Evolutionary conservation across 768 basidiomycete species (phyloP).

Genomic region (Phaffia tasmanica): DNA sequence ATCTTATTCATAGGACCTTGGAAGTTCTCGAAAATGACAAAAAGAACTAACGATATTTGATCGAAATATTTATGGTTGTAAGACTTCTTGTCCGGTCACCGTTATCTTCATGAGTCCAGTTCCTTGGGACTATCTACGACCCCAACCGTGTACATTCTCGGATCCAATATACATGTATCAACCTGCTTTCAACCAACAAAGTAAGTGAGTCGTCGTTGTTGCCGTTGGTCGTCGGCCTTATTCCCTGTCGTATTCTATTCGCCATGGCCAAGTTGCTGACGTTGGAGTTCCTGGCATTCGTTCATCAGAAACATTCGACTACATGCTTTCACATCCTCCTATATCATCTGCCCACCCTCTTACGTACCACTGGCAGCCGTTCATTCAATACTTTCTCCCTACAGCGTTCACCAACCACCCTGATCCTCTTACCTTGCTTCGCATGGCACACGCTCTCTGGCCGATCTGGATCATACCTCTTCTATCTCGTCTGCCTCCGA

Average conservation of each 20-base stretch:
- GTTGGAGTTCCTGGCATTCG: too few relatives aligned
- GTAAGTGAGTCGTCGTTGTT: neutral
- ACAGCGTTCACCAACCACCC: slow-evolving; percentile 14
- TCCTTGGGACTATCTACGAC: slow-evolving; percentile 19
- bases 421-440: slow-evolving; percentile 16
- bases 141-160: slow-evolving; percentile 12
- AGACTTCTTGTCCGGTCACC: slow-evolving; percentile 5
- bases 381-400: slow-evolving; percentile 11
- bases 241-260: too few relatives aligned
- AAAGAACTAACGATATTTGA: neutral
- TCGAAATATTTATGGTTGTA: neutral
- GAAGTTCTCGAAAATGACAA: too few relatives aligned
- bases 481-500: neutral
- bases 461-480: slow-evolving; percentile 17
- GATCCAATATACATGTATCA: slow-evolving; percentile 12
- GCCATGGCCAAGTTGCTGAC: too few relatives aligned
- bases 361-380: slow-evolving; percentile 24
- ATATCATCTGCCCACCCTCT: slow-evolving; percentile 1
- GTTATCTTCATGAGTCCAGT: slow-evolving; percentile 19
- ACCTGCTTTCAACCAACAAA: slow-evolving; percentile 7
- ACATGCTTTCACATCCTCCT: too few relatives aligned
- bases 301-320: too few relatives aligned
- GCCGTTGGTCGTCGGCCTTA: too few relatives aligned
- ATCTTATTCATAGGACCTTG: too few relatives aligned
- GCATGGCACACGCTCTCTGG: slow-evolving; percentile 20